A percentile compares a stretch with the other conserved stretches of the same genome.
Conservation (phyloP, 2,329 filamentous ascomycete species). For the Fusarium longipes region DNA sequence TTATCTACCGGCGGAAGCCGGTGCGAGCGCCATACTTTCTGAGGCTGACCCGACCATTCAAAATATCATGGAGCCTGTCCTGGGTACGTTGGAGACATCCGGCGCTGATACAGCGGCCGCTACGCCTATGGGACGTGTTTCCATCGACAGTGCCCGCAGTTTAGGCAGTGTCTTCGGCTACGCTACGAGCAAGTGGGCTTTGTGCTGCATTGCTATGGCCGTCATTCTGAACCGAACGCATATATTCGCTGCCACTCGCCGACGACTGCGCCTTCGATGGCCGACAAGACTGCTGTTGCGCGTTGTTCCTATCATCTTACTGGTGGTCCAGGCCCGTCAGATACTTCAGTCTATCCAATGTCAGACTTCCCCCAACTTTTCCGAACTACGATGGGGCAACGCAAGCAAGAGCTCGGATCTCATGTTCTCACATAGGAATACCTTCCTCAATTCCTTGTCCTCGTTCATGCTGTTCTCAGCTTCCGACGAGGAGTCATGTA, state of each 20-base stretch:
- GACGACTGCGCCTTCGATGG: constrained; percentile 81
- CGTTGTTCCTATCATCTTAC: constrained; percentile 75
- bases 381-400: constrained; percentile 75
- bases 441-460: constrained; percentile 77
- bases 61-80: constrained; percentile 47
- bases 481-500: constrained; percentile 79
- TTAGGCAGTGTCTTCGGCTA: constrained; percentile 91
- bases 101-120: constrained; percentile 28
- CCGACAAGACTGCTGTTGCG: constrained; percentile 77
- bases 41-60: constrained; percentile 43
- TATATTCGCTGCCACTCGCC: constrained; percentile 90
- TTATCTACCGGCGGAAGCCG: constrained; percentile 35
- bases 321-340: constrained; percentile 73
- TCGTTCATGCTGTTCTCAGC: constrained; percentile 79
- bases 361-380: constrained; percentile 83
- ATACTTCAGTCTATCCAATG: constrained; percentile 90
- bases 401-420: constrained; percentile 72
- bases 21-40: constrained; percentile 37
- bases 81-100: constrained; percentile 25
- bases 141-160: constrained; percentile 71
- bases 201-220: constrained; percentile 87
- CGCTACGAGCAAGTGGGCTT: constrained; percentile 89
- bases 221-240: constrained; percentile 90
- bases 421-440: constrained; percentile 76
- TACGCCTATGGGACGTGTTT: constrained; percentile 58